Evolutionary conservation across 2,329 filamentous ascomycete genomes (phyloP), one percentile per base, ranked within the genome.

Genomic region (Fusarium sp.): DNA sequence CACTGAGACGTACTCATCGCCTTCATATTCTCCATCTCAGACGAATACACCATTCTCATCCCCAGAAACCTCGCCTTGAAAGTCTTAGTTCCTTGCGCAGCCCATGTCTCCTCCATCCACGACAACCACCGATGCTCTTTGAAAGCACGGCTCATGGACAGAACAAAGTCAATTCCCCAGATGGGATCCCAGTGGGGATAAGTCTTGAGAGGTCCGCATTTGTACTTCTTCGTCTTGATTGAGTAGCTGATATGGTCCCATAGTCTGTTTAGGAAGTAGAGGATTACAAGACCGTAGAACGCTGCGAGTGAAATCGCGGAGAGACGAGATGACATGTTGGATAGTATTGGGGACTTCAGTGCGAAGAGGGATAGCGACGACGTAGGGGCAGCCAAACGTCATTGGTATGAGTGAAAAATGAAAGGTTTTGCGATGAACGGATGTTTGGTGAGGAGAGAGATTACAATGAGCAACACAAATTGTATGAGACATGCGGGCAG

Each of bases 41-140:
- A 73, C 3, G 73, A 71, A 57, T 69, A 75, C 43, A 75, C 71
- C 67, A 69, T 67, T 2, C 70, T 60, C 57, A 65, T 63, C 13
- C 75, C 75, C 46, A 70, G 67, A 59, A 75, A 76, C 18, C 66
- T 74, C n/a, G 74, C 67, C 13, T 64, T 63, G 53, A 75, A 76
- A 0, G 74, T 76, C 40, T 76, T 76, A 4, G 60, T 57, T 13
- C 50, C 32, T 9, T 62, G 60, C 2, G 60, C 25, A 7, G 60
- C 60, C 60, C 60, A 62, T 13, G 60, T 57, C 5, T 73, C 43
- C 18, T 70, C 65, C 32, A 76, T 73, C 74, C 73, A 76, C 2
- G 74, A 69, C 6, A 75, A 49, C 47, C 75, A 76, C 32, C 65
- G 64, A 49, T 76, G 50, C 21, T 60, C 57, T 44, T 64, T 67